These are phyloP conservation scores for Westerdykella aurantiaca DNA, from an alignment of 2,329 filamentous ascomycete genomes.

Conservation along the genomic window DNA sequence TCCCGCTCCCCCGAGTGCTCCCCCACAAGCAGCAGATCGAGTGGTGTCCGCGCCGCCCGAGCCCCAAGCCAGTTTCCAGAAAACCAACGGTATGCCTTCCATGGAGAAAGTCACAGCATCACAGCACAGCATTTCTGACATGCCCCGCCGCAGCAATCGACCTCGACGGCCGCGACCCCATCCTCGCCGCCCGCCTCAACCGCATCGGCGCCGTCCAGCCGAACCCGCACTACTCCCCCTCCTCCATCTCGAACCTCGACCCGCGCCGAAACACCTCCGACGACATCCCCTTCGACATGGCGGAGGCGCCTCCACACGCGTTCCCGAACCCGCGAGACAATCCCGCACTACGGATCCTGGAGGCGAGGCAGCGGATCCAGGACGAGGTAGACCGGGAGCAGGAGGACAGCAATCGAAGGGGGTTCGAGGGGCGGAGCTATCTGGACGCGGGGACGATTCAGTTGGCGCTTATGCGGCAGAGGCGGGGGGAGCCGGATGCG, in stretches of 20 bases:
- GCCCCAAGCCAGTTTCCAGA: slow-evolving; percentile 33
- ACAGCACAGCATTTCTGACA: not conserved
- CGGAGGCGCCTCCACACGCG: slow-evolving; percentile 24
- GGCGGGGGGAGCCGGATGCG: slow-evolving; percentile 23
- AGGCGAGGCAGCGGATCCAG: slow-evolving; percentile 47
- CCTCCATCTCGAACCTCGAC: slow-evolving; percentile 46
- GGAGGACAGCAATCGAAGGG: slow-evolving; percentile 39
- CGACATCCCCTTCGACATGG: slow-evolving; percentile 26
- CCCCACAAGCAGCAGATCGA: slow-evolving; percentile 22
- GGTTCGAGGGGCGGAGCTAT: slow-evolving; percentile 40
- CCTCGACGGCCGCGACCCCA: slow-evolving; percentile 55
- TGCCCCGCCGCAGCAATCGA: slow-evolving; percentile 45
- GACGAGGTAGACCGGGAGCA: slow-evolving; percentile 52
- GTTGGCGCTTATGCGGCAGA: slow-evolving; percentile 29
- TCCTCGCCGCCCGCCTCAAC: slow-evolving; percentile 76
- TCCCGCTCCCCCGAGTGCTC: slow-evolving; percentile 17
- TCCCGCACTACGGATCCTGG: slow-evolving; percentile 50
- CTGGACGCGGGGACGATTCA: slow-evolving; percentile 41
- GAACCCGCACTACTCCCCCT: slow-evolving; percentile 51
- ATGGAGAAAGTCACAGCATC: not conserved
- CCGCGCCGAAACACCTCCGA: slow-evolving; percentile 25
- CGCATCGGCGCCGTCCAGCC: slow-evolving; percentile 54
- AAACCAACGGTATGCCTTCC: slow-evolving; percentile 36
- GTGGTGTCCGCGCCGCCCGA: slow-evolving; percentile 29
- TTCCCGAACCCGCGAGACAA: slow-evolving; percentile 41